These are phyloP conservation scores for Tetracentron sinense DNA, from an alignment of 164 flowering plant species.

Conservation along the genomic window DNA sequence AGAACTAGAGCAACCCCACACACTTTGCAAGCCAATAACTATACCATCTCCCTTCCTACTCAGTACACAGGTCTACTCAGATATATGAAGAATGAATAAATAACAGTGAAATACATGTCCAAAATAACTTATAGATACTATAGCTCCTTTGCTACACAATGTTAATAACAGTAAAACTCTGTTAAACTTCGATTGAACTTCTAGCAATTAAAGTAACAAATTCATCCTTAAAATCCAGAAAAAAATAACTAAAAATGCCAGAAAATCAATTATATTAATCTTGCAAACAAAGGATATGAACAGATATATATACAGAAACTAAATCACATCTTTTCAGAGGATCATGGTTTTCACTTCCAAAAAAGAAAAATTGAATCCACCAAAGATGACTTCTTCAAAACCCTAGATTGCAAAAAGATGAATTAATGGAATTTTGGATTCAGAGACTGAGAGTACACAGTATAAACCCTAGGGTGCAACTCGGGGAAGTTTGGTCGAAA, in stretches of 20 bases:
- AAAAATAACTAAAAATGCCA: not conserved
- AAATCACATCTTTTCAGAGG: not conserved
- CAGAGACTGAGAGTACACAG: no score
- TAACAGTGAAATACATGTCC: not conserved
- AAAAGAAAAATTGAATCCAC: not conserved
- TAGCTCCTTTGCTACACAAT: not conserved
- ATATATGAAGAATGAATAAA: not conserved
- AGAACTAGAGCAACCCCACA: no score
- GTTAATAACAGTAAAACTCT: not conserved
- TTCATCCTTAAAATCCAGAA: not conserved
- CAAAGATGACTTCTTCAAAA: not conserved
- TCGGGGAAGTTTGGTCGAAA: no score
- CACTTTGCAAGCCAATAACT: no score
- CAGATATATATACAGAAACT: no score
- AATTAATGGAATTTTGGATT: no score
- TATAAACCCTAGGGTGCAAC: no score
- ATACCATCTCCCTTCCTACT: constrained; percentile 19
- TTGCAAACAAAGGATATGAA: not conserved
- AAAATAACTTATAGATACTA: no score
- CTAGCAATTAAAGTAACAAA: not conserved
- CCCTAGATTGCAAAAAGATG: not conserved
- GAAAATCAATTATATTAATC: not conserved
- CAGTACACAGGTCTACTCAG: not conserved
- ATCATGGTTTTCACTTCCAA: not conserved
- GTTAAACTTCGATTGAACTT: not conserved